phyloP scores from a whole-genome alignment of 805 yeast species.

The Komagataella kurtzmanii region DNA sequence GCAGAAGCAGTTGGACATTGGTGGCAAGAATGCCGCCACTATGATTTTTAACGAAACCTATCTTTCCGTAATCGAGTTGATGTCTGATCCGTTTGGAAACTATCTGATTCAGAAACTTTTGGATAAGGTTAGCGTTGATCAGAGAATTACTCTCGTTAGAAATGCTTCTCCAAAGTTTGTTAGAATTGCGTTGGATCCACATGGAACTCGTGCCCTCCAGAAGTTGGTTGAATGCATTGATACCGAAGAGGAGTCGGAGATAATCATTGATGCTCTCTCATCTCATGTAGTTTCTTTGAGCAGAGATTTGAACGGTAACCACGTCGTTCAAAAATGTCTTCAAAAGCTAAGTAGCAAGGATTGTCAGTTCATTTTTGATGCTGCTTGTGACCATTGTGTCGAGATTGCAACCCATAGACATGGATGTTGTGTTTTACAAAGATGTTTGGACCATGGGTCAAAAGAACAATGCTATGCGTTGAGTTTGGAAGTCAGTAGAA shows the following conservation, averaged over 20 bases:
- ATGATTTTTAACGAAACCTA: conserved; percentile 73
- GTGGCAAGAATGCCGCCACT: conserved; percentile 48
- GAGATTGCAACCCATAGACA: conserved; percentile 91
- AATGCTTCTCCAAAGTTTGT: conserved; percentile 65
- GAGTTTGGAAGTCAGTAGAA: conserved; percentile 51
- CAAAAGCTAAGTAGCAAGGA: conserved; percentile 57
- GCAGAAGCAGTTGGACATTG: conserved; percentile 71
- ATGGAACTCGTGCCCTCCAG: conserved; percentile 93
- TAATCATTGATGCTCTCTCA: conserved; percentile 28
- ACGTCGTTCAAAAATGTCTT: conserved; percentile 87
- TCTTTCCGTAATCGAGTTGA: conserved; percentile 67
- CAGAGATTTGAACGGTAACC: conserved; percentile 91
- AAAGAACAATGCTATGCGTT: conserved; percentile 54
- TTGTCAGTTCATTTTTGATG: conserved; percentile 80
- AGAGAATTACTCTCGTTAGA: conserved; percentile 54
- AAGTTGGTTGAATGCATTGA: conserved; percentile 75
- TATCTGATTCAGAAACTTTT: conserved; percentile 83
- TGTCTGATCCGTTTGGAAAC: conserved; percentile 97
- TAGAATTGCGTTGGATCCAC: conserved; percentile 79
- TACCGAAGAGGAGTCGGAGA: conserved; percentile 55
- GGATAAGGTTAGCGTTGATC: conserved; percentile 59
- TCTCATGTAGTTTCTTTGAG: conserved; percentile 70
- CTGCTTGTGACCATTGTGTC: conserved; percentile 59
- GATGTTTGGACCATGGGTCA: conserved; percentile 87
- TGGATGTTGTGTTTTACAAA: conserved; percentile 93